phyloP scores from a whole-genome alignment of 2,329 filamentous ascomycete species.

The Stromatinia cepivora region DNA sequence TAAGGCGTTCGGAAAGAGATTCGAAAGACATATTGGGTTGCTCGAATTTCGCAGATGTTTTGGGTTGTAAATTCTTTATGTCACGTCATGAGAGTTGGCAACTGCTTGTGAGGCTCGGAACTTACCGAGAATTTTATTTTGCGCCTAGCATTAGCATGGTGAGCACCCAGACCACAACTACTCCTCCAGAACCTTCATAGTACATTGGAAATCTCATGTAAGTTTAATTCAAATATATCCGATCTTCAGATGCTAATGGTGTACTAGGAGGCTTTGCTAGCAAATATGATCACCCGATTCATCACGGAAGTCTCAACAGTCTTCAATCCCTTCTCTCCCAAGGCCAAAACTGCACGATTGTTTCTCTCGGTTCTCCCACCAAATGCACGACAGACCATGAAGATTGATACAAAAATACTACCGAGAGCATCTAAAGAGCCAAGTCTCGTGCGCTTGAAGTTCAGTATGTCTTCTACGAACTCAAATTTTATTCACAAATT shows the following conservation, averaged over 20 bases:
- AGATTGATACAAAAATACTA: constrained; percentile 75
- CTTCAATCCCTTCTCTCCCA: constrained; percentile 88
- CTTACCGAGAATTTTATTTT: constrained; percentile 16
- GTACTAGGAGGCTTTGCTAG: constrained; percentile 1
- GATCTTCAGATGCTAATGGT: background rate
- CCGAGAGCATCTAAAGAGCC: constrained; percentile 67
- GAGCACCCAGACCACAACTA: constrained; percentile 10
- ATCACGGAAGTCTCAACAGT: constrained; percentile 80
- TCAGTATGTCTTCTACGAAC: constrained; percentile 60
- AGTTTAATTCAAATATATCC: background rate
- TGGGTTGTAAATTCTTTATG: background rate
- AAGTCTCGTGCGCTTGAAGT: constrained; percentile 74
- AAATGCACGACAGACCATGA: constrained; percentile 73
- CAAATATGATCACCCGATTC: constrained; percentile 78
- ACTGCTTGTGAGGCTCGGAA: constrained; percentile 10
- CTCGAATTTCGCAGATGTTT: background rate
- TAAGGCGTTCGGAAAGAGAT: constrained; percentile 61
- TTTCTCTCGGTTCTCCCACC: constrained; percentile 85
- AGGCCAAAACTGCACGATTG: constrained; percentile 78
- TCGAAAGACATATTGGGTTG: constrained; percentile 55
- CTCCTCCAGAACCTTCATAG: constrained; percentile 1
- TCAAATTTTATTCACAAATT: background rate
- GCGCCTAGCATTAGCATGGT: constrained; percentile 4
- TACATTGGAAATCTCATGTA: constrained; percentile 14
- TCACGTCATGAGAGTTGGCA: constrained; percentile 7